phyloP scores from a whole-genome alignment of 208 protist genomes.

The Wallacemonas collosoma region DNA sequence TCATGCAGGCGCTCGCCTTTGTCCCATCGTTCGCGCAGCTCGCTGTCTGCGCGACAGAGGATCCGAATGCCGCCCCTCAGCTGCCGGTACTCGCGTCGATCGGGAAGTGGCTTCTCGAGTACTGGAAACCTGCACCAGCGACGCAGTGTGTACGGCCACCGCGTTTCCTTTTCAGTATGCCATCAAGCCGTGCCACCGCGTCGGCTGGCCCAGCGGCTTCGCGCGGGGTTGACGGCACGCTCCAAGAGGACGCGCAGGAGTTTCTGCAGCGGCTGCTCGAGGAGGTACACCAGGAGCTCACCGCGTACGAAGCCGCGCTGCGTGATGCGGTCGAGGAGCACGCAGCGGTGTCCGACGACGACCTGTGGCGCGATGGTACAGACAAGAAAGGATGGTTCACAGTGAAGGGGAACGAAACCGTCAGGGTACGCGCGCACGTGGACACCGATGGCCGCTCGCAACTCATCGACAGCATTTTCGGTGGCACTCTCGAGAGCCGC shows the following conservation, averaged over 20 bases:
- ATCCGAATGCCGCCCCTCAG: slow-evolving; percentile 16
- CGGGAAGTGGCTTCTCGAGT: slow-evolving; percentile 72
- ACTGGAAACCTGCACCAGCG: slow-evolving; percentile 51
- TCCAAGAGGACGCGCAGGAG: slow-evolving; percentile 87
- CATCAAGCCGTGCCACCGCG: slow-evolving; percentile 2
- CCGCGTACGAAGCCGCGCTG: slow-evolving; percentile 25
- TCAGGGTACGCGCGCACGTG: slow-evolving; percentile 53
- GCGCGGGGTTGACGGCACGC: slow-evolving; percentile 43
- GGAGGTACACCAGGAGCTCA: slow-evolving; percentile 58
- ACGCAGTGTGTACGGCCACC: slow-evolving; percentile 26
- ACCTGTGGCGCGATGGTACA: neutral
- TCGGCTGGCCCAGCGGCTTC: slow-evolving; percentile 1
- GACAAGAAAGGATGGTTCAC: slow-evolving; percentile 63
- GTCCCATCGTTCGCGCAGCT: slow-evolving; percentile 75
- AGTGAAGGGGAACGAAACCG: slow-evolving; percentile 59
- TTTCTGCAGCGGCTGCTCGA: slow-evolving; percentile 79
- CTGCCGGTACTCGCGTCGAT: slow-evolving; percentile 55
- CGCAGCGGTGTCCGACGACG: slow-evolving; percentile 4
- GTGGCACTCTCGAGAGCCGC: slow-evolving; percentile 71
- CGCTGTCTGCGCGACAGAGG: slow-evolving; percentile 37
- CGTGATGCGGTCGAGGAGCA: neutral
- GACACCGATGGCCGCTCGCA: slow-evolving; percentile 50
- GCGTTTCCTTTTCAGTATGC: slow-evolving; percentile 25
- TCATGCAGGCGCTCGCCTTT: slow-evolving; percentile 69
- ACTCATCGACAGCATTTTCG: slow-evolving; percentile 59